These are phyloP conservation scores for Aspergillus jensenii DNA, from an alignment of 2,329 filamentous ascomycete genomes.

Conservation along the genomic window DNA sequence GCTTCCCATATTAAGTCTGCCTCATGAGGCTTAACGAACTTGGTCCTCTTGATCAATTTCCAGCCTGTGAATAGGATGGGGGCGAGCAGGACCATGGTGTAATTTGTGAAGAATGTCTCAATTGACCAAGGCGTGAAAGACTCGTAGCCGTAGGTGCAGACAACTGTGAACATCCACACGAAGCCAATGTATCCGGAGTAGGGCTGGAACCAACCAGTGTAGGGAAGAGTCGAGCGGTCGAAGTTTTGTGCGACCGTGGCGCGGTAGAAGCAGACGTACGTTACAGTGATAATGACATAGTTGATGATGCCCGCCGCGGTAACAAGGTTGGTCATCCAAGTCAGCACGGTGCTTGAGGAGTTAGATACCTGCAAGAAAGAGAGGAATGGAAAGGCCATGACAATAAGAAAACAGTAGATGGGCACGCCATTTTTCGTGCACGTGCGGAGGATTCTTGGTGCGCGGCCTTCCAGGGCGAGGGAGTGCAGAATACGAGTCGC, in stretches of 20 bases:
- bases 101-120: conserved; percentile 67
- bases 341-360: conserved; percentile 52
- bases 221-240: conserved; percentile 56
- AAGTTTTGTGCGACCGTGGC: conserved; percentile 53
- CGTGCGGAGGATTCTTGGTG: conserved; percentile 56
- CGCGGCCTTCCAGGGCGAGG: conserved; percentile 54
- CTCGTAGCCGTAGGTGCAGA: conserved; percentile 55
- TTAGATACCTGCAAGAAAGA: conserved; percentile 54
- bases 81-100: conserved; percentile 64
- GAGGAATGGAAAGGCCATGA: conserved; percentile 55
- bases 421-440: conserved; percentile 63
- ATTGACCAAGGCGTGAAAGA: conserved; percentile 48
- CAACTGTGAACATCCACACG: conserved; percentile 9
- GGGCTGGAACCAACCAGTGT: conserved; percentile 60
- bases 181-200: conserved; percentile 46
- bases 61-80: conserved; percentile 65
- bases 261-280: conserved; percentile 60
- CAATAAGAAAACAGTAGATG: conserved; percentile 56
- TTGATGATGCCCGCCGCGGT: conserved; percentile 59
- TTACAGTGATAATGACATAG: conserved; percentile 60
- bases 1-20: conserved; percentile 14
- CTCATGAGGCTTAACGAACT: conserved; percentile 5
- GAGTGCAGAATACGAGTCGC: conserved; percentile 55
- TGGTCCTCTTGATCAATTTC: conserved; percentile 47
- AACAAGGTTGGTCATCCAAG: conserved; percentile 57